Base-by-base conservation (phyloP, 805 yeast species). In the Candida pseudoglaebosa region DNA sequence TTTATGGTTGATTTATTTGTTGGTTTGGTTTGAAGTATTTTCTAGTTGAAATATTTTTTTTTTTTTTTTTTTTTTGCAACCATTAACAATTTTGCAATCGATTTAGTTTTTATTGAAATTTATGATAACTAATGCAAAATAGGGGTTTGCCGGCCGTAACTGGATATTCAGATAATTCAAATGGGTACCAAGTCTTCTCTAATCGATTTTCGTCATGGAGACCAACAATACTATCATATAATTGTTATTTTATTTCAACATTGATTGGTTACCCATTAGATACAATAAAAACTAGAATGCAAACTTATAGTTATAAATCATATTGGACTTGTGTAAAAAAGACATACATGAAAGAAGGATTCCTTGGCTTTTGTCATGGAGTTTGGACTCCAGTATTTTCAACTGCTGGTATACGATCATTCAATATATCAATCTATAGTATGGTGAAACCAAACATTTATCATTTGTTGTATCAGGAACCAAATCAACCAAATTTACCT, bases 261-360 rank as follows among this genome's bases (percentile, higher is more conserved):
- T 30, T 30, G 7, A 17, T 30, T n/a, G 33, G 33, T n/a, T 30
- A 30, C 15, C 33, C 33, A 16, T 7, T 30, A 15, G 33, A 30
- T 30, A 30, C 33, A 8, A 30, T 30, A 5, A 30, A 30, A 12
- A 30, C 33, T 5, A 30, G 33, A 17, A n/a, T 30, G 8, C 33
- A 30, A 30, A 12, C 15, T 15, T 30, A 30, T 17, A 15, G 15
- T 30, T 30, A 30, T 15, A 15, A 8, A 9, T 13, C 19, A 5
- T 30, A 30, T 17, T 30, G 16, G 33, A n/a, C 10, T 13, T 30
- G 33, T 15, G 7, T n/a, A 6, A 15, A 17, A 15, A n/a, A 30
- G 33, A 30, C 33, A 9, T 30, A 30, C 15, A 12, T 17, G 4
- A n/a, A 30, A 6, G 33, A 30, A 17, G 33, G 33, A 5, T n/a